Base-by-base conservation (phyloP, 2,329 filamentous ascomycete genomes). In the Colletotrichum sp. region DNA sequence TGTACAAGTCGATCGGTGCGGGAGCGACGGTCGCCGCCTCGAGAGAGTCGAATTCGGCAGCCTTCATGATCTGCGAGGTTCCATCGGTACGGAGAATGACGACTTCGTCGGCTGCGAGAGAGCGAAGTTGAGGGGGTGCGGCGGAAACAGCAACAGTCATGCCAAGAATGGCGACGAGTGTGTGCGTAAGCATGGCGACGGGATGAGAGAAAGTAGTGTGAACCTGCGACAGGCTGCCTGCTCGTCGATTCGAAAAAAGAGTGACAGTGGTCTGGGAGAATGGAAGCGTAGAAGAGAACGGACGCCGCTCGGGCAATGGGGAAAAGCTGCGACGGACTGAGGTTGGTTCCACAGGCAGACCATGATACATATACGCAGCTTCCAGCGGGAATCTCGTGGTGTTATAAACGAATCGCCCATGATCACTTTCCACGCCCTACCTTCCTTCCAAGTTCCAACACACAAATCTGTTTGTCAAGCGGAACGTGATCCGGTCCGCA, bases 51-150 rank as follows among this genome's bases (percentile, higher is more conserved):
- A 77, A 80, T 4, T 75, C 71, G 15, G 70, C 74, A n/a, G 76
- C 75, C 62, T 80, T 80, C 72, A 80, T 78, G 33, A 81, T 73
- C 18, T 75, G 72, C 7, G 78, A 73, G 7, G 75, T 72, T 27
- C 79, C 79, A 34, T 78, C 73, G 12, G 74, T 73, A 16, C 70
- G 71, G 13, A 78, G 73, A 24, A 81, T 38, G 57, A 81, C 64
- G 57, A 80, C 61, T 5, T 81, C 79, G 68, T 81, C 76, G 13
- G 34, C 21, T 63, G 73, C 33, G 72, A 76, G 68, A 21, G 18
- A 57, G 51, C 63, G 68, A 59, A 57, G 21, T 3, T 24, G 38
- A 5, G 61, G 33, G 8, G 61, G 61, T 16, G 61, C 54, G 5
- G 71, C 71, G 12, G 34, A 15, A 8, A 34, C 61, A 3, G 61